phyloP scores from a whole-genome alignment of 2,329 filamentous ascomycete genomes.

The Torrubiellomyces zombiae region DNA sequence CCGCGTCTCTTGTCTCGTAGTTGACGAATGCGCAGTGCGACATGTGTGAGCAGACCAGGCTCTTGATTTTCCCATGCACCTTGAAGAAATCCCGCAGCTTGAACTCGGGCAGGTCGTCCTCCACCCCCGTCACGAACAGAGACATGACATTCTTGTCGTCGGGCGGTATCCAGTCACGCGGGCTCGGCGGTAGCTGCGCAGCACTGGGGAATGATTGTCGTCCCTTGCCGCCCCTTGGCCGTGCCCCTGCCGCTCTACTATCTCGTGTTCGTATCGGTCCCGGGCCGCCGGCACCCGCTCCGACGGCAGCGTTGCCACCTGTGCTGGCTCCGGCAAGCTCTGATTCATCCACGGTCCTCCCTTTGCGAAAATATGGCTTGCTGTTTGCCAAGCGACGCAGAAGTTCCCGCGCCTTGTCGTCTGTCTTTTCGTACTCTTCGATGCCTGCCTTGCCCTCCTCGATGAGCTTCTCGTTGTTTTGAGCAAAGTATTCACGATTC shows the following conservation, averaged over 20 bases:
- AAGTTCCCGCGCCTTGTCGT: slow-evolving; percentile 87
- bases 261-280: slow-evolving; percentile 69
- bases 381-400: slow-evolving; percentile 72
- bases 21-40: slow-evolving; percentile 96
- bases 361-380: slow-evolving; percentile 89
- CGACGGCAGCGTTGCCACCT: slow-evolving; percentile 31
- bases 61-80: slow-evolving; percentile 76
- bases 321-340: slow-evolving; percentile 18
- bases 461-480: slow-evolving; percentile 90
- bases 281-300: slow-evolving; percentile 42
- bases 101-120: slow-evolving; percentile 89
- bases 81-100: slow-evolving; percentile 85
- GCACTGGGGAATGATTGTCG: slow-evolving; percentile 50
- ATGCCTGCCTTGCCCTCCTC: slow-evolving; percentile 75
- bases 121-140: slow-evolving; percentile 84
- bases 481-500: slow-evolving; percentile 93
- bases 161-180: slow-evolving; percentile 75
- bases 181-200: slow-evolving; percentile 60
- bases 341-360: slow-evolving; percentile 51
- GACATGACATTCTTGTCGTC: slow-evolving; percentile 76
- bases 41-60: slow-evolving; percentile 88
- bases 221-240: slow-evolving; percentile 23
- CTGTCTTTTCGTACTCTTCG: slow-evolving; percentile 91
- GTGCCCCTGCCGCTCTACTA: slow-evolving; percentile 34
- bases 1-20: slow-evolving; percentile 67